Conservation (phyloP, 345 rosid genomes). For the Eucalyptus brandiana region DNA sequence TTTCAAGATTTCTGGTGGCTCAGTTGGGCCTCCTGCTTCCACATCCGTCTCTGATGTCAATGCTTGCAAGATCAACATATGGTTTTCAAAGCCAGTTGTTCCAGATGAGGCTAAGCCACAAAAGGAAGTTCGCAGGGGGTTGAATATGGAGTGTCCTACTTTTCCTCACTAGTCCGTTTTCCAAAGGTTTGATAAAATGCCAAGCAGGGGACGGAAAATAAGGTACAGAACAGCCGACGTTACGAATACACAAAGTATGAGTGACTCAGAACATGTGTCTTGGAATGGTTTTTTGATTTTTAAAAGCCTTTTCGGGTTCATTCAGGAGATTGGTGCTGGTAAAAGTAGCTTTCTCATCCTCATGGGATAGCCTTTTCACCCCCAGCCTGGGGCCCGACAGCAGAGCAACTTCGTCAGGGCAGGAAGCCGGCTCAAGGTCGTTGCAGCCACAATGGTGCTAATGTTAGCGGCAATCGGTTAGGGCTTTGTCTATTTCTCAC, state of each 20-base stretch:
- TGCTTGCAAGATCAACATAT: constrained; percentile 32
- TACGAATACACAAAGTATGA: background rate
- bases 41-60: no score
- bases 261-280: background rate
- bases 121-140: background rate
- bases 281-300: background rate
- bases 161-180: background rate
- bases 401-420: no score
- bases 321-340: no score
- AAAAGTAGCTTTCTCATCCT: no score
- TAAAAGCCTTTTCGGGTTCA: no score
- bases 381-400: no score
- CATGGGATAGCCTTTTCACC: no score
- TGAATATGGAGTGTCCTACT: background rate
- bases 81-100: constrained; percentile 54
- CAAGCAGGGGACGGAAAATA: background rate
- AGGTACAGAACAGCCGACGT: background rate
- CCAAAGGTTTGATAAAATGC: background rate
- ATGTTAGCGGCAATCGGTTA: background rate
- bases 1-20: constrained; percentile 32
- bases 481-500: background rate
- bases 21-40: constrained; percentile 1
- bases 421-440: no score
- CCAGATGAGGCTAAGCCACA: constrained; percentile 48
- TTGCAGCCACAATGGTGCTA: background rate